Conservation (phyloP, 345 rosid species). For the Arabidopsis arenosa region DNA sequence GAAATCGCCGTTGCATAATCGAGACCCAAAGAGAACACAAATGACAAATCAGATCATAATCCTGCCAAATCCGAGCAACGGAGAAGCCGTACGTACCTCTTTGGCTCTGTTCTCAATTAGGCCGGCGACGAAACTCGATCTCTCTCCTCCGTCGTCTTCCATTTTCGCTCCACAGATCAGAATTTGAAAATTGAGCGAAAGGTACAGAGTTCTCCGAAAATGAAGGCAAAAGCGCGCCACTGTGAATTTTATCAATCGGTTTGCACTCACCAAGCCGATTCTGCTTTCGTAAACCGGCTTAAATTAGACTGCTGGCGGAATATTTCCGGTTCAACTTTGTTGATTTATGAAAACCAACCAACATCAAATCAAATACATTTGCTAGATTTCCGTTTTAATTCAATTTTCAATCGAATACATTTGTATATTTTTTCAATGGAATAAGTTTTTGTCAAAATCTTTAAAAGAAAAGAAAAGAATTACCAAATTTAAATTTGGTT, state of each 20-base stretch:
- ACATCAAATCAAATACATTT: no score
- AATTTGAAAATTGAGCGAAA: slow-evolving; percentile 21
- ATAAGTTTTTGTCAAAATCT: not conserved
- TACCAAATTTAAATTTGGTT: not conserved
- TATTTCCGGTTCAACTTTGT: slow-evolving; percentile 12
- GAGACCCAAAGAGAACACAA: slow-evolving; percentile 24
- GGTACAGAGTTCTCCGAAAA: slow-evolving; percentile 14
- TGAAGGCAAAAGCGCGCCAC: slow-evolving; percentile 44
- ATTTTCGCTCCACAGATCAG: slow-evolving; percentile 35
- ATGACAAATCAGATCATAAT: slow-evolving; percentile 6
- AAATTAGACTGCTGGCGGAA: not conserved
- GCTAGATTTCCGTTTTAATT: no score
- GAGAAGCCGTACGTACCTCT: slow-evolving; percentile 61
- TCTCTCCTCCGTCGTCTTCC: slow-evolving; percentile 90
- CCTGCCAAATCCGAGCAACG: slow-evolving; percentile 4
- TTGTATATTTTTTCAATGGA: not conserved
- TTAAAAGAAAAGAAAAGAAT: no score
- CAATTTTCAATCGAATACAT: not conserved
- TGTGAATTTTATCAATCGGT: not conserved
- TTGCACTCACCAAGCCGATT: slow-evolving; percentile 4
- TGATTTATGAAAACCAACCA: not conserved
- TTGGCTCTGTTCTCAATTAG: slow-evolving; percentile 93
- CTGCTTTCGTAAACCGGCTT: slow-evolving; percentile 7
- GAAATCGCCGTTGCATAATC: slow-evolving; percentile 14
- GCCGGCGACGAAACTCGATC: slow-evolving; percentile 81